A percentile compares a stretch with the other conserved stretches of the same genome.
These are phyloP conservation scores for Blastobotrys ciferrii DNA, from an alignment of 1,139 yeast species.

Conservation along the genomic window DNA sequence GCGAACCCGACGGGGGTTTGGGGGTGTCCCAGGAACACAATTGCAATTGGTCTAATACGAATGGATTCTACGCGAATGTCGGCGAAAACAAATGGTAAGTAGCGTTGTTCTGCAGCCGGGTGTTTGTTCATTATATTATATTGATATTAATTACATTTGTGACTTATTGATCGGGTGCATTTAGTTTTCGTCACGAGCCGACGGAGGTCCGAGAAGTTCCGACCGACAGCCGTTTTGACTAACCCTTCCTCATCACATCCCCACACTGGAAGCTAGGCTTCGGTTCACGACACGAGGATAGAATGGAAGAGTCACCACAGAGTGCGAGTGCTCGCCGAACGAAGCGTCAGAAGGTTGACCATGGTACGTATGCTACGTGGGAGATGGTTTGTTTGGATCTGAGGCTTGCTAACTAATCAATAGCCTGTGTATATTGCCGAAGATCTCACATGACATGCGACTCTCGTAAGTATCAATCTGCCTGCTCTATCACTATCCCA, in stretches of 20 bases:
- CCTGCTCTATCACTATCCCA: no score
- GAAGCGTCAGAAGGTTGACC: slow-evolving; percentile 35
- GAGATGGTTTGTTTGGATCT: neutral
- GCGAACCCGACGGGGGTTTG: no score
- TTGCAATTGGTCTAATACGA: no score
- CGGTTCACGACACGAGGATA: no score
- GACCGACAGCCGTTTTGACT: slow-evolving; percentile 6
- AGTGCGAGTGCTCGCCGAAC: slow-evolving; percentile 14
- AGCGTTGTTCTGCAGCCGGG: no score
- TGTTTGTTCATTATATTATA: no score
- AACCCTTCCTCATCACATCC: slow-evolving; percentile 1
- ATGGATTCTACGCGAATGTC: no score
- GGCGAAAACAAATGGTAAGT: no score
- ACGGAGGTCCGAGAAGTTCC: slow-evolving; percentile 1
- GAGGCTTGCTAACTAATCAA: neutral
- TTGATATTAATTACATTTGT: no score
- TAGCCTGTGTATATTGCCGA: slow-evolving; percentile 88
- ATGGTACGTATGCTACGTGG: slow-evolving; percentile 16
- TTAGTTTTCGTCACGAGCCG: neutral
- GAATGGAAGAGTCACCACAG: slow-evolving; percentile 2
- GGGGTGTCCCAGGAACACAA: no score
- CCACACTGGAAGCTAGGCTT: neutral
- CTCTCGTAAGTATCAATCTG: slow-evolving; percentile 17
- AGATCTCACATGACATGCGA: slow-evolving; percentile 96
- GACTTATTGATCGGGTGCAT: neutral